These are phyloP conservation scores for Alternaria sp. DNA, from an alignment of 2,329 filamentous ascomycete genomes.

Conservation along the genomic window DNA sequence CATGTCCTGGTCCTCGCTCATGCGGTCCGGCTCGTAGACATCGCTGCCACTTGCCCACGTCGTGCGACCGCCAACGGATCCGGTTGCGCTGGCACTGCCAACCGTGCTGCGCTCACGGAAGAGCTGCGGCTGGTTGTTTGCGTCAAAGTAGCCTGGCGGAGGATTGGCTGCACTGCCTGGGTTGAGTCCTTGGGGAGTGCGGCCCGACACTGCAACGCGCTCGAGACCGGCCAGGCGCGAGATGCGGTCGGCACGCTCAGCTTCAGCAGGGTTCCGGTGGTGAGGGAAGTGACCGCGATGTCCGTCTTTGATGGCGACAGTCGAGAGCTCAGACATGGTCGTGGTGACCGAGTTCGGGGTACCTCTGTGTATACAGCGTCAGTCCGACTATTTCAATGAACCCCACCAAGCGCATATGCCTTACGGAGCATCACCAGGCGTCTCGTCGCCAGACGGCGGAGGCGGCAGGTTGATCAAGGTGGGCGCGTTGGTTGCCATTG, in stretches of 20 bases:
- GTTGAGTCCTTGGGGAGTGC: constrained; percentile 54
- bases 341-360: constrained; percentile 93
- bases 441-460: constrained; percentile 80
- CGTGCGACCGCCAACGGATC: constrained; percentile 71
- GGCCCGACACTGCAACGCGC: constrained; percentile 78
- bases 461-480: constrained; percentile 86
- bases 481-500: constrained; percentile 55
- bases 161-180: constrained; percentile 51
- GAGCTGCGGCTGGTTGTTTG: constrained; percentile 69
- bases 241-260: constrained; percentile 92
- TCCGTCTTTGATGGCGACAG: constrained; percentile 94
- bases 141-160: constrained; percentile 76
- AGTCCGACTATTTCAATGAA: constrained; percentile 15
- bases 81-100: constrained; percentile 86
- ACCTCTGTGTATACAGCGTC: constrained; percentile 62
- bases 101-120: constrained; percentile 83
- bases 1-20: constrained; percentile 70
- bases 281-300: constrained; percentile 80
- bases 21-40: constrained; percentile 68
- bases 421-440: constrained; percentile 89
- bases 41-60: constrained; percentile 73
- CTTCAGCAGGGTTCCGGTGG: constrained; percentile 74
- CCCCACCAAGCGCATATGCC: constrained; percentile 40
- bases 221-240: constrained; percentile 93
- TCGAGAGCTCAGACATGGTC: constrained; percentile 88